Evolutionary conservation across 2,329 filamentous ascomycete species (phyloP), one percentile per base, ranked within the genome.

Genomic region (Aspergillus nomiae): DNA sequence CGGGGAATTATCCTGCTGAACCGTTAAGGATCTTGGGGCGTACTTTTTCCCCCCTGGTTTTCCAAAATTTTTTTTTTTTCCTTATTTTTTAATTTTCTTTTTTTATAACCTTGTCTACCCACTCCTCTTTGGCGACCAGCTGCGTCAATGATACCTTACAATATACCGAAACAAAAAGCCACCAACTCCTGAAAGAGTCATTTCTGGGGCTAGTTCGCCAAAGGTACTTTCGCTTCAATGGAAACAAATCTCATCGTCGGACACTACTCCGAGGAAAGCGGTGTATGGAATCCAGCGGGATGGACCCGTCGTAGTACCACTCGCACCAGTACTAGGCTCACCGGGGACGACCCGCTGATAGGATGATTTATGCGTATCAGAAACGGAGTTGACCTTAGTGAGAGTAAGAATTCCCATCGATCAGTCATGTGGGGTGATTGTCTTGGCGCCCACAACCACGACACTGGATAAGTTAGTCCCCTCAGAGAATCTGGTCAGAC

Each of bases 351-450:
- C 51, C 32, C 51, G 51, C 51, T 55, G 32, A 38, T 55, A 55
- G 51, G 30, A 55, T 21, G 51, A 55, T 32, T 54, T 38, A 55
- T 55, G 51, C 51, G 51, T 38, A 55, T 45, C 26, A 56, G 24
- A 54, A 36, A 55, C 11, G 12, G 24, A 41, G 36, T 19, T 41
- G 36, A 41, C 36, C 36, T 38, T 38, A 16, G 32, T n/a, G 24
- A 55, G 55, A 43, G 50, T 24, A 51, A 58, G 36, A 58, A 43
- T 53, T 56, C 45, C 46, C 58, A 55, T 58, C 32, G 48, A 56
- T 62, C 56, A 41, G 53, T 62, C 60, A 53, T 55, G 60, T 53
- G 56, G 60, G 60, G 60, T 26, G 36, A 38, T 6, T 11, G 56
- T 41, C 60, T 62, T 62, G 60, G 60, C 60, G 59, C 32, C 38